Conservation (phyloP, 768 basidiomycete genomes). For the Chiua virens region DNA sequence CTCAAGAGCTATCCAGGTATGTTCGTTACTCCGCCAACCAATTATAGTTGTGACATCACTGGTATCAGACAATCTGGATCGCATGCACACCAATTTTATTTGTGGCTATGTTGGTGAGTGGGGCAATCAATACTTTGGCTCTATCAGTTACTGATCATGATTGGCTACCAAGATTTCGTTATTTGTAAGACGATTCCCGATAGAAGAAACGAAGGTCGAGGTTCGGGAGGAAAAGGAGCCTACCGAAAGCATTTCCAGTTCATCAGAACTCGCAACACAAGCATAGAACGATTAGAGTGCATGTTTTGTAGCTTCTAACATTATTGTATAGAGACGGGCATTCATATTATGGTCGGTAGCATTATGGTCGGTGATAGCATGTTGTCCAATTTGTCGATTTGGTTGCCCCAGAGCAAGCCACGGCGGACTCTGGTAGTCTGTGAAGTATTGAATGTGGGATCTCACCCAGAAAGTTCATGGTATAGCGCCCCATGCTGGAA, state of each 20-base stretch:
- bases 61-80: slow-evolving; percentile 64
- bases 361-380: slow-evolving; percentile 1
- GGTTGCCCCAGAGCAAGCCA: background rate
- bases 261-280: slow-evolving; percentile 7
- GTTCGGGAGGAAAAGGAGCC: slow-evolving; percentile 21
- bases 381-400: background rate
- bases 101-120: slow-evolving; percentile 58
- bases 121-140: background rate
- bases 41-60: slow-evolving; percentile 10
- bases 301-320: slow-evolving; percentile 10
- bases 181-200: slow-evolving; percentile 28
- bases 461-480: slow-evolving; percentile 9
- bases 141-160: slow-evolving; percentile 7
- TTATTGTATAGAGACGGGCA: slow-evolving; percentile 14
- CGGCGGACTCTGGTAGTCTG: background rate
- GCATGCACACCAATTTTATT: slow-evolving; percentile 71
- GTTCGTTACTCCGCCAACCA: slow-evolving; percentile 10
- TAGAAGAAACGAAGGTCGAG: slow-evolving; percentile 18
- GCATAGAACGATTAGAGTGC: slow-evolving; percentile 14
- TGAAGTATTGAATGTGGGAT: slow-evolving; percentile 6
- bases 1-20: slow-evolving; percentile 63
- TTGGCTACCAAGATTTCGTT: slow-evolving; percentile 24
- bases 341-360: background rate
- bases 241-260: slow-evolving; percentile 2
- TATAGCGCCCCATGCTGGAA: slow-evolving; percentile 10